Conservation (phyloP, 352 stramenopile genomes). For the Pythium rishiriense region DNA sequence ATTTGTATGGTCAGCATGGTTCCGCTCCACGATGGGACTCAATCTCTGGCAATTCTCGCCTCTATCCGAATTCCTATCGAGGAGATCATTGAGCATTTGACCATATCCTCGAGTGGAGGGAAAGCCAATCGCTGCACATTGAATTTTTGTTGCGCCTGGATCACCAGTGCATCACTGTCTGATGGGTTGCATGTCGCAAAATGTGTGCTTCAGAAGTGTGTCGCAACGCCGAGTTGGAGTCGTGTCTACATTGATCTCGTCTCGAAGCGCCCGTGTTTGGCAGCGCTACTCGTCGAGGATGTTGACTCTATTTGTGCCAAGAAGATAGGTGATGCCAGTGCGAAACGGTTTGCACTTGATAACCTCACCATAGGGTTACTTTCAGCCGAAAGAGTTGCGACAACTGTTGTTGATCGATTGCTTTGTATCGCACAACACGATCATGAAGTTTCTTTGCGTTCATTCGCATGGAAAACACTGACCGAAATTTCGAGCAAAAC, state of each 20-base stretch:
- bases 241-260: conserved; percentile 6
- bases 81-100: conserved; percentile 9
- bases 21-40: conserved; percentile 12
- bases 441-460: conserved; percentile 6
- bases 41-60: not conserved
- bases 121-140: conserved; percentile 8
- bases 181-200: not conserved
- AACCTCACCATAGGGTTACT: not conserved
- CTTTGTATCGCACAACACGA: conserved; percentile 10
- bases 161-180: not conserved
- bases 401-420: conserved; percentile 7
- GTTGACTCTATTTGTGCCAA: conserved; percentile 11
- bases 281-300: conserved; percentile 15
- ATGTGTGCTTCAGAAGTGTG: conserved; percentile 8
- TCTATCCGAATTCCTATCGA: conserved; percentile 1
- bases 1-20: conserved; percentile 7
- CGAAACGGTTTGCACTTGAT: conserved; percentile 11
- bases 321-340: conserved; percentile 4
- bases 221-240: not conserved
- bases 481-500: not conserved
- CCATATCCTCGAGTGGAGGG: no score
- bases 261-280: not conserved
- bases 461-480: conserved; percentile 18
- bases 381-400: not conserved
- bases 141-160: conserved; percentile 15